Evolutionary conservation across 345 rosid genomes (phyloP).

Genomic region (Reutealis trisperma): DNA sequence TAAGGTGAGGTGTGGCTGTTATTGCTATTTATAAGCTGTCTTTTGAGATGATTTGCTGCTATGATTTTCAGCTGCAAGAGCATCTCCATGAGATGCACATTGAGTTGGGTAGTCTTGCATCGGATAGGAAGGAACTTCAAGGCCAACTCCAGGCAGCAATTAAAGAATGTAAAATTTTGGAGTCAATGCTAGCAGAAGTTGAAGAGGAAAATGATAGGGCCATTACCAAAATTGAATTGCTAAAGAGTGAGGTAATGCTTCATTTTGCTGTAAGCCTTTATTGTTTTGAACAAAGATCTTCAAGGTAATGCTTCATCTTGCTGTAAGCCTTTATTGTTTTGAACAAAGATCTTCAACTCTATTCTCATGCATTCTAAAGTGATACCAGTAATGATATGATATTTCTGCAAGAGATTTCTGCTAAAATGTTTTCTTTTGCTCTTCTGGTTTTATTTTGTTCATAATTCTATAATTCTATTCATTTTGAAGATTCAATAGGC

Average conservation of each 20-base stretch:
- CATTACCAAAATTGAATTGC: conserved; percentile 51
- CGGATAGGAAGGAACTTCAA: conserved; percentile 58
- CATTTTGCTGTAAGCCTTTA: background rate
- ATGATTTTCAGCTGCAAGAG: conserved; percentile 64
- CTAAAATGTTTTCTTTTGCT: too few relatives aligned
- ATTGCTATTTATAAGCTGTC: background rate
- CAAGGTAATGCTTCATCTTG: conserved; percentile 48
- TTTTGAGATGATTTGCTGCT: conserved; percentile 5
- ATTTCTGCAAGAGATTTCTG: too few relatives aligned
- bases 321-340: background rate
- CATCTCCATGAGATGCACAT: conserved; percentile 46
- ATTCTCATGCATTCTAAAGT: too few relatives aligned
- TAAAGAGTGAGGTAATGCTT: conserved; percentile 60
- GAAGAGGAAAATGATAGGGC: conserved; percentile 66
- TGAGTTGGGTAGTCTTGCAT: conserved; percentile 55
- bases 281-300: background rate
- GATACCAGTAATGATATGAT: too few relatives aligned
- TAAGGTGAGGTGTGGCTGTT: background rate
- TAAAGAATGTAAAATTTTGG: conserved; percentile 56
- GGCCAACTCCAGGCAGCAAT: conserved; percentile 48
- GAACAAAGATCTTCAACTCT: background rate
- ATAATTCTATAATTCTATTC: too few relatives aligned
- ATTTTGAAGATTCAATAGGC: too few relatives aligned
- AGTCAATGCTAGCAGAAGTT: conserved; percentile 54
- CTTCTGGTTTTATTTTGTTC: too few relatives aligned